A percentile compares a stretch with the other conserved stretches of the same genome.
phyloP scores from a whole-genome alignment of 345 rosid genomes.

The Abelmoschus esculentus region DNA sequence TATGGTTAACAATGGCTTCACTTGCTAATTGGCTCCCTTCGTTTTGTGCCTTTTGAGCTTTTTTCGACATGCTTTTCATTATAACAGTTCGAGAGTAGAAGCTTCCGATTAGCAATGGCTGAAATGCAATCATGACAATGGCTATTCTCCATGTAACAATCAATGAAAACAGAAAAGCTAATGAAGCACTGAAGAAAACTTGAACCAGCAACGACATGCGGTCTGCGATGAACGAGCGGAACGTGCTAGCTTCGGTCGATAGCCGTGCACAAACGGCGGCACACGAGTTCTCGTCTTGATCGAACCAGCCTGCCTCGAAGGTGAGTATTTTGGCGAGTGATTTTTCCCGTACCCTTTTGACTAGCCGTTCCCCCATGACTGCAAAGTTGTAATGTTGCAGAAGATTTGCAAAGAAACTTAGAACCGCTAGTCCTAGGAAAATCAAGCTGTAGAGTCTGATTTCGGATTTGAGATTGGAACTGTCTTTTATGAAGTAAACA shows the following conservation, averaged over 20 bases:
- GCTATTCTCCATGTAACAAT: constrained; percentile 37
- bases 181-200: constrained; percentile 29
- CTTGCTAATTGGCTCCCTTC: constrained; percentile 44
- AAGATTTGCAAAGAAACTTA: constrained; percentile 29
- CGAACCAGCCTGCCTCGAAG: constrained; percentile 49
- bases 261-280: constrained; percentile 37
- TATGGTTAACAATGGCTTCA: constrained; percentile 39
- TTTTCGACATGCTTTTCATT: constrained; percentile 43
- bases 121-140: constrained; percentile 37
- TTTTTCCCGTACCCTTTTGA: constrained; percentile 33
- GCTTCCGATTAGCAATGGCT: constrained; percentile 38
- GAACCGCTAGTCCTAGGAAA: constrained; percentile 28
- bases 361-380: constrained; percentile 35
- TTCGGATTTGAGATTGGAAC: constrained; percentile 25
- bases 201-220: constrained; percentile 34
- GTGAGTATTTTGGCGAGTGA: constrained; percentile 29
- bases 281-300: constrained; percentile 40
- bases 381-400: constrained; percentile 47
- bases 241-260: constrained; percentile 31
- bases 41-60: constrained; percentile 30
- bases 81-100: constrained; percentile 34
- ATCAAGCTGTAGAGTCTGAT: constrained; percentile 28
- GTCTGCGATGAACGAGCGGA: constrained; percentile 37
- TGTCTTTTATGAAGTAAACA: constrained; percentile 32
- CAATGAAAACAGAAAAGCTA: constrained; percentile 27